Conservation (phyloP, 345 rosid genomes). For the Rhodamnia rubescens region DNA sequence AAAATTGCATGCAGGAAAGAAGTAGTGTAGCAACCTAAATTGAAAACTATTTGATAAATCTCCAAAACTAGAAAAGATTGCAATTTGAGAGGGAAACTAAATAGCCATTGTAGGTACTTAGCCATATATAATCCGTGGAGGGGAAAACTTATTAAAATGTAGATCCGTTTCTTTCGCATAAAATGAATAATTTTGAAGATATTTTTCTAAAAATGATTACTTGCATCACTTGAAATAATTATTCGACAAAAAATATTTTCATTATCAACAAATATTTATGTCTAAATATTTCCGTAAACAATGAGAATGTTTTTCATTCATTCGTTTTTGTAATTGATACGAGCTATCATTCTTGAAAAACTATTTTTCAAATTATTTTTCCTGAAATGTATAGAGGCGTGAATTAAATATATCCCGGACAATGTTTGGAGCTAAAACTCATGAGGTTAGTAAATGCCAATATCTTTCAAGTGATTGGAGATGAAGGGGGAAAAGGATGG, state of each 20-base stretch:
- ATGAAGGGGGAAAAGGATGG: background rate
- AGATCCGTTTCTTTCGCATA: accelerated
- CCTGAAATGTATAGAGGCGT: accelerated
- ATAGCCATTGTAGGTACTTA: background rate
- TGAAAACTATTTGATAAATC: background rate
- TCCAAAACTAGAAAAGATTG: background rate
- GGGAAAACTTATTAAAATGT: background rate
- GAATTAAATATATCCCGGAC: background rate
- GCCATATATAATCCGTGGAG: background rate
- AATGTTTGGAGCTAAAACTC: background rate
- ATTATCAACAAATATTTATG: background rate
- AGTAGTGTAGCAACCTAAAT: background rate
- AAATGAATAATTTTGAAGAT: background rate
- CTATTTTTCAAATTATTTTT: background rate
- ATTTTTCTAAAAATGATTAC: background rate
- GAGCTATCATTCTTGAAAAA: background rate
- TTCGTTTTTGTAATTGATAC: background rate
- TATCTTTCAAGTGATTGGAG: background rate
- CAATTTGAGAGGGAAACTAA: background rate
- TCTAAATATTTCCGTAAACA: background rate
- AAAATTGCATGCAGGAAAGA: background rate
- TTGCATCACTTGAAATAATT: background rate
- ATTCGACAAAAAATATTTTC: background rate
- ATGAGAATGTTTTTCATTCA: background rate
- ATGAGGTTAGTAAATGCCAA: background rate